Conservation (phyloP, 1,284 basidiomycete genomes). For the Cutaneotrichosporon daszewskae region DNA sequence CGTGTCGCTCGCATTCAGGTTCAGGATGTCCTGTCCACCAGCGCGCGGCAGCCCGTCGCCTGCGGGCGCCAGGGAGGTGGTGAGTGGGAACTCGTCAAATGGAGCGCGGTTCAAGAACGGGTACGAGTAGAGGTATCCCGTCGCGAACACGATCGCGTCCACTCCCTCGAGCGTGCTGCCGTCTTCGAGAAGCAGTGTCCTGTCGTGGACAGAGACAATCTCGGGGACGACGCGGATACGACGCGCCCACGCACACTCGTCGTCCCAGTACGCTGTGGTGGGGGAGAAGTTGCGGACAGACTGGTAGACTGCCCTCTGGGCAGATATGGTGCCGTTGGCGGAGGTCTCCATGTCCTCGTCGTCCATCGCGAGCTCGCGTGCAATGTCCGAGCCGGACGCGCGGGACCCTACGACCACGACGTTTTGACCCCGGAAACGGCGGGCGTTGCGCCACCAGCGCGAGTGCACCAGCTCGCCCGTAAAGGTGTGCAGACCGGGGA, state of each 20-base stretch:
- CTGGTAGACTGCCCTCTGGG: slow-evolving; percentile 37
- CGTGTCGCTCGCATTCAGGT: slow-evolving; percentile 19
- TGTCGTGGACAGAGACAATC: slow-evolving; percentile 35
- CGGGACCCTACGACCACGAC: slow-evolving; percentile 53
- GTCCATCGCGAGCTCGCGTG: slow-evolving; percentile 48
- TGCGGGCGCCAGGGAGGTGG: slow-evolving; percentile 9
- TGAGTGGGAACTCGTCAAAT: slow-evolving; percentile 17
- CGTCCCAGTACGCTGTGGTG: slow-evolving; percentile 13
- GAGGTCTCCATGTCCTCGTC: no score
- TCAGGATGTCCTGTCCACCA: slow-evolving; percentile 19
- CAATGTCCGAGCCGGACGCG: slow-evolving; percentile 53
- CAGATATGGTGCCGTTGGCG: not conserved
- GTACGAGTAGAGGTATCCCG: slow-evolving; percentile 49
- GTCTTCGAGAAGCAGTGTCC: slow-evolving; percentile 8
- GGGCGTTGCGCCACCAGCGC: slow-evolving; percentile 49
- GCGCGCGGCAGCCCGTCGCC: slow-evolving; percentile 10
- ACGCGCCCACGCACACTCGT: slow-evolving; percentile 28
- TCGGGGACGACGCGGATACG: slow-evolving; percentile 36
- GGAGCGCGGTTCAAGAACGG: slow-evolving; percentile 38
- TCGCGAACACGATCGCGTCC: slow-evolving; percentile 49
- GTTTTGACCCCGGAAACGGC: slow-evolving; percentile 35
- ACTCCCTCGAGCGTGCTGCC: slow-evolving; percentile 25
- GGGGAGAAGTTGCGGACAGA: slow-evolving; percentile 19
- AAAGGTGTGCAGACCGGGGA: slow-evolving; percentile 46
- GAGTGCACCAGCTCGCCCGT: slow-evolving; percentile 48